Conservation (phyloP, 805 yeast genomes). For the Komagataella populi region DNA sequence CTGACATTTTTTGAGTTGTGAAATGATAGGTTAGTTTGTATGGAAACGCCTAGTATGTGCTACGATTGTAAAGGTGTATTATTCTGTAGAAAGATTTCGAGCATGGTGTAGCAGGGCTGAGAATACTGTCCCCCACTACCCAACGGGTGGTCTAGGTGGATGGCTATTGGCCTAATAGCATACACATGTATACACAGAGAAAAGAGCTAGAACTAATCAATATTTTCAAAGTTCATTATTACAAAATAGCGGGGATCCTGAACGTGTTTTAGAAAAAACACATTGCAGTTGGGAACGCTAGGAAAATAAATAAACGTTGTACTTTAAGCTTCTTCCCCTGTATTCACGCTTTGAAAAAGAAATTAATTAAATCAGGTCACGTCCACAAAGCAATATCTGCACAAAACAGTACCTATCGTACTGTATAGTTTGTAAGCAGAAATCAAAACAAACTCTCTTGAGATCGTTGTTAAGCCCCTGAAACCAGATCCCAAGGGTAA, state of each 20-base stretch:
- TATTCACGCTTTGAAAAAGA: background rate
- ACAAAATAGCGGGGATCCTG: too few species aligned
- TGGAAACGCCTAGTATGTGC: background rate
- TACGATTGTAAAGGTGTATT: background rate
- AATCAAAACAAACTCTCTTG: background rate
- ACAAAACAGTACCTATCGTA: background rate
- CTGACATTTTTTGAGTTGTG: constrained; percentile 7
- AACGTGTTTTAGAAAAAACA: too few species aligned
- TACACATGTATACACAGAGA: too few species aligned
- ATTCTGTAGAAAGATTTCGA: background rate
- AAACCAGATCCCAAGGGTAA: background rate
- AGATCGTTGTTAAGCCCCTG: background rate
- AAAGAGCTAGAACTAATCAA: too few species aligned
- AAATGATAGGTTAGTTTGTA: background rate
- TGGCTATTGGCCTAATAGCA: background rate
- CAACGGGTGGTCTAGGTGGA: background rate
- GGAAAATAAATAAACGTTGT: background rate
- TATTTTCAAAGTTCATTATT: too few species aligned
- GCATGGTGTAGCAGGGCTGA: background rate
- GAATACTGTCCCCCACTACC: background rate
- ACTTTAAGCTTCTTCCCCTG: background rate
- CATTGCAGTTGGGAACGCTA: background rate
- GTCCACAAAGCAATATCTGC: background rate
- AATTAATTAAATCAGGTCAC: too few species aligned
- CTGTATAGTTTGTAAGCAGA: background rate